Evolutionary conservation across 352 stramenopile genomes (phyloP).

Genomic region (Phytophthora pseudosyringae): DNA sequence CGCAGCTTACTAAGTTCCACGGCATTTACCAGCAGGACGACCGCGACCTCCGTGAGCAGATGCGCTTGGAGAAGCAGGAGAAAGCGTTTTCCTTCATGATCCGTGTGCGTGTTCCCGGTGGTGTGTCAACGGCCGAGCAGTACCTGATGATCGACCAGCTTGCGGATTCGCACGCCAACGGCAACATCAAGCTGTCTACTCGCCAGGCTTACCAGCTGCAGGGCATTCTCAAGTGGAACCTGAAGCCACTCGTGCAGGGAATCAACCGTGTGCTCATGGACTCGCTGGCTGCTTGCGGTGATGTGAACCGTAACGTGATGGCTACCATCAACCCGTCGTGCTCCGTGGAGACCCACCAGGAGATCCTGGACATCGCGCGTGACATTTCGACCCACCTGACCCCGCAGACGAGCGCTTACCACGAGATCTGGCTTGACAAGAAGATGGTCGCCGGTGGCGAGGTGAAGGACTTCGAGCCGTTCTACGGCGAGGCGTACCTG

Average conservation of each 20-base stretch:
- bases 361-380: slow-evolving; percentile 87
- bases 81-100: slow-evolving; percentile 98
- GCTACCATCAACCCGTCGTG: slow-evolving; percentile 88
- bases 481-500: slow-evolving; percentile 97
- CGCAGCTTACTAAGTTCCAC: slow-evolving; percentile 96
- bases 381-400: slow-evolving; percentile 94
- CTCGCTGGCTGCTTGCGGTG: slow-evolving; percentile 96
- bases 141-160: slow-evolving; percentile 96
- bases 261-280: slow-evolving; percentile 93
- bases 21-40: slow-evolving; percentile 98
- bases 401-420: slow-evolving; percentile 95
- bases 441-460: slow-evolving; percentile 94
- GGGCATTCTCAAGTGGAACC: slow-evolving; percentile 96
- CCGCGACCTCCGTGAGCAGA: slow-evolving; percentile 87
- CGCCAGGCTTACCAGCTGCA: slow-evolving; percentile 97
- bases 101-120: slow-evolving; percentile 95
- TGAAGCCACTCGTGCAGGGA: slow-evolving; percentile 96
- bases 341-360: slow-evolving; percentile 87
- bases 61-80: slow-evolving; percentile 80
- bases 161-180: slow-evolving; percentile 93
- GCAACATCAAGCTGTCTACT: slow-evolving; percentile 96
- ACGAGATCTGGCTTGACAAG: slow-evolving; percentile 98
- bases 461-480: slow-evolving; percentile 96
- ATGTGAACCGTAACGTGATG: slow-evolving; percentile 98
- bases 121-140: slow-evolving; percentile 93